Evolutionary conservation across 345 rosid genomes (phyloP), one percentile per base, ranked within the genome.

Genomic region (Balakata baccata): DNA sequence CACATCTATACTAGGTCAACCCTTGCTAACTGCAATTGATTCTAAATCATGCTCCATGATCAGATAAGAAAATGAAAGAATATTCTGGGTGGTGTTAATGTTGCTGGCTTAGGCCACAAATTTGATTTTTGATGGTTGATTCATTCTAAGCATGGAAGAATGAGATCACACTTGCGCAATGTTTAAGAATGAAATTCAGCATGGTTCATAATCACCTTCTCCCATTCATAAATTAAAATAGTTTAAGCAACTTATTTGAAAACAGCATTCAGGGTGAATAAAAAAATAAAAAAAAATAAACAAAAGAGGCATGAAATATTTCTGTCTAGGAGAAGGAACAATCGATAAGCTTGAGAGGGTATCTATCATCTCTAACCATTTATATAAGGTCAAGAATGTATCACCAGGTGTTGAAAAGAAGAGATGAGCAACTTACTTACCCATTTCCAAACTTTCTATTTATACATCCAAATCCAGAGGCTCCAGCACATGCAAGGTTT

Each of bases 391-490:
- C 2, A 7, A 29, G 8, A 18, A 12, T 29, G n/a, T 41, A 11
- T 49, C 39, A 16, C 4, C 18, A 2, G 64, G 41, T 16, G 11
- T 39, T 63, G 29, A 62, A 14, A 18, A 17, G 23, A 57, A 69
- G 45, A 57, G 25, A 53, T 23, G 13, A 72, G 69, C 13, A 25
- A 20, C 57, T 52, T 20, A 66, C 87, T 87, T 83, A 95, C 99
- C 90, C 81, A 67, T 80, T 85, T 62, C 90, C 85, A 74, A 85
- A 66, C 85, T 92, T 95, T 80, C 90, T 80, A 78, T 81, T 87
- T 53, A 72, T 69, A 75, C 86, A 80, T 69, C 72, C 70, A 61
- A 68, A 59, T 76, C 81, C 81, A 49, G 78, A 6, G 34, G 80
- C 58, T 72, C 79, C 34, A 54, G 80, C 73, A 5, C 78, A 66